Base-by-base conservation (phyloP, 805 yeast species). In the Monosporozyma aquatica region DNA sequence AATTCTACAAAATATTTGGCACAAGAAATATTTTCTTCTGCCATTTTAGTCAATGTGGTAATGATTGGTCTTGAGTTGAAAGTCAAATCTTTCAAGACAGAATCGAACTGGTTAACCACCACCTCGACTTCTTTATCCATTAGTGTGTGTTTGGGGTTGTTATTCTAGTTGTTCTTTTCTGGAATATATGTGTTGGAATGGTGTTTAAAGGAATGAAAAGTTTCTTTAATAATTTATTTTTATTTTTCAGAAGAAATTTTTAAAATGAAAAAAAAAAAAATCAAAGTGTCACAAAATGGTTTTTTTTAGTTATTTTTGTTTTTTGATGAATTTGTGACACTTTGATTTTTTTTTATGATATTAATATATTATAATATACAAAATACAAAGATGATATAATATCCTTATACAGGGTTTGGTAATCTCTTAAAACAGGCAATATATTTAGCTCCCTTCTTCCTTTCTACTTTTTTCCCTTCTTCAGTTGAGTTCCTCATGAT, bases 391-490 rank as follows among this genome's bases (percentile, higher is more conserved):
- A 29, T n/a, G 15, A 9, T 20, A 22, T 1, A 8, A 25, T 35
- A 23, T 5, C 17, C 21, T 26, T 15, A 23, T 22, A n/a, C 46
- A 18, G 85, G 87, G 43, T 72, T 71, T 37, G 86, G 79, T 40
- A 83, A 61, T 61, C 95, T 74, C 62, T 69, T 76, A 61, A 79
- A 89, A 57, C 97, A 92, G 17, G 97, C 97, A 27, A 87, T 73
- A 63, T 71, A 92, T 61, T 92, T 92, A 48, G 69, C 70, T 24
- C 98, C 98, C 33, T 81, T 73, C 59, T 92, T 92, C 56, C 98
- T 76, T 37, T 79, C 81, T 28, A 92, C 98, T 65, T 92, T 92
- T 66, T 92, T 89, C 45, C 98, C 98, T 65, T 92, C 98, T 64
- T 92, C 98, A 1, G 98, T 92, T n/a, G 92, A 80, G 47, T 81